These are phyloP conservation scores for Closterium sp. DNA, from an alignment of 139 green algal genomes.

Conservation along the genomic window DNA sequence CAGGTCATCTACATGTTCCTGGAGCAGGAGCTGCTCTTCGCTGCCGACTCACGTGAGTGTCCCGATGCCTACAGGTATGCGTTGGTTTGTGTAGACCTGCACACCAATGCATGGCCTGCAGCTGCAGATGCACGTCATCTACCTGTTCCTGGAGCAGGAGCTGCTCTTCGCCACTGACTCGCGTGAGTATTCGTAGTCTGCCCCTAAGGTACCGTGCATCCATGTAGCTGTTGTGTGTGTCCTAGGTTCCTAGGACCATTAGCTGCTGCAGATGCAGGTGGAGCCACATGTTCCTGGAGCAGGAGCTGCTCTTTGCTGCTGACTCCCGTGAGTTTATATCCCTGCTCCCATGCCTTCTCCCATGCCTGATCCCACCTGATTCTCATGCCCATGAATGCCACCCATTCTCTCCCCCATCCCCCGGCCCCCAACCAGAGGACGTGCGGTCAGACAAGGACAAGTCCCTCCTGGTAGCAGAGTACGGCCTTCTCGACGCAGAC, in stretches of 20 bases:
- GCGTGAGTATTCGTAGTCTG: too few species aligned
- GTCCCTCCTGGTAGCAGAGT: constrained; percentile 85
- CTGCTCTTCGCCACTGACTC: constrained; percentile 62
- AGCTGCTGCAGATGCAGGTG: constrained; percentile 92
- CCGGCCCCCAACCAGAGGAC: constrained; percentile 15
- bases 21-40: constrained; percentile 85
- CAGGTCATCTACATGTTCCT: constrained; percentile 78
- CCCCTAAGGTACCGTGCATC: too few species aligned
- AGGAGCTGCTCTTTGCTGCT: constrained; percentile 75
- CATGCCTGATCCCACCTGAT: background rate
- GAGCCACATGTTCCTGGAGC: constrained; percentile 78
- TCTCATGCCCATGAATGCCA: background rate
- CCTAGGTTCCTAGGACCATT: too few species aligned
- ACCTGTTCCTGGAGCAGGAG: constrained; percentile 80
- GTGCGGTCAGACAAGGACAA: constrained; percentile 67
- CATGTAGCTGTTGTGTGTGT: too few species aligned
- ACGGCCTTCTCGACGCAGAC: constrained; percentile 74
- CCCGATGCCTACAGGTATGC: too few species aligned
- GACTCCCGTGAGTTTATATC: background rate
- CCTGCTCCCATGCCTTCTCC: too few species aligned
- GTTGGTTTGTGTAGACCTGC: too few species aligned
- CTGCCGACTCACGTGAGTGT: background rate
- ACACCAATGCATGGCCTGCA: constrained; percentile 58
- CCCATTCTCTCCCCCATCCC: background rate
- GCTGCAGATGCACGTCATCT: constrained; percentile 90